Evolutionary conservation across 1,284 basidiomycete genomes (phyloP).

Genomic region (Ceratobasidium sp.): DNA sequence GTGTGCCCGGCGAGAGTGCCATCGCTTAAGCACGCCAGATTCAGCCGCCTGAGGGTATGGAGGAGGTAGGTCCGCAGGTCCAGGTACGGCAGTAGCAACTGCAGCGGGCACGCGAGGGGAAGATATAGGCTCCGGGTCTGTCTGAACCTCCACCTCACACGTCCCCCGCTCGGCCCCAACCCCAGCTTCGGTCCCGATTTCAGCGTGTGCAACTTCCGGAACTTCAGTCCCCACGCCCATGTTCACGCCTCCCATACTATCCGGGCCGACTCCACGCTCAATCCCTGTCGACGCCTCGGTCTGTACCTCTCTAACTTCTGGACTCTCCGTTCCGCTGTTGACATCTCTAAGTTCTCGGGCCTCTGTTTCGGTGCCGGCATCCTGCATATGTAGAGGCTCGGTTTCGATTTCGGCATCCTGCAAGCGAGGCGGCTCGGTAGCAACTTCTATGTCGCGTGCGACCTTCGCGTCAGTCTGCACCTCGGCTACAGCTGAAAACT

Average conservation of each 20-base stretch:
- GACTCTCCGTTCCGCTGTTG: constrained; percentile 13
- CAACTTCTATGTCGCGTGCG: background rate
- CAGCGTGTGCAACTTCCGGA: constrained; percentile 15
- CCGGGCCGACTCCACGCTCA: constrained; percentile 28
- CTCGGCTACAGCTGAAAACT: constrained; percentile 7
- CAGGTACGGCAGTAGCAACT: constrained; percentile 52
- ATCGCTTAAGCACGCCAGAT: constrained; percentile 70
- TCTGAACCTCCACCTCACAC: constrained; percentile 58
- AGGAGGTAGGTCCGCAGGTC: constrained; percentile 70
- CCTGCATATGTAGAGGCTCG: constrained; percentile 18
- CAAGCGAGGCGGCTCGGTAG: background rate
- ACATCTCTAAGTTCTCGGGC: constrained; percentile 13
- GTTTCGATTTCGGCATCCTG: constrained; percentile 20
- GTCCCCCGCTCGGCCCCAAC: constrained; percentile 52
- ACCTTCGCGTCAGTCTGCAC: constrained; percentile 23
- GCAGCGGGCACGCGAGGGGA: constrained; percentile 54
- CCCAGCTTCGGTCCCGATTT: constrained; percentile 27
- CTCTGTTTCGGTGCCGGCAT: constrained; percentile 16
- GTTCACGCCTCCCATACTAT: background rate
- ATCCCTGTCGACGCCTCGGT: constrained; percentile 31
- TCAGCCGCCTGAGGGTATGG: constrained; percentile 73
- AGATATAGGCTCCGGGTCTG: constrained; percentile 57
- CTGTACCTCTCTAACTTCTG: constrained; percentile 21
- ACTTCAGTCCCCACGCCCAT: constrained; percentile 24
- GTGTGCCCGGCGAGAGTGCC: constrained; percentile 67